Base-by-base conservation (phyloP, 2,329 filamentous ascomycete genomes). In the Botrytis galanthina region DNA sequence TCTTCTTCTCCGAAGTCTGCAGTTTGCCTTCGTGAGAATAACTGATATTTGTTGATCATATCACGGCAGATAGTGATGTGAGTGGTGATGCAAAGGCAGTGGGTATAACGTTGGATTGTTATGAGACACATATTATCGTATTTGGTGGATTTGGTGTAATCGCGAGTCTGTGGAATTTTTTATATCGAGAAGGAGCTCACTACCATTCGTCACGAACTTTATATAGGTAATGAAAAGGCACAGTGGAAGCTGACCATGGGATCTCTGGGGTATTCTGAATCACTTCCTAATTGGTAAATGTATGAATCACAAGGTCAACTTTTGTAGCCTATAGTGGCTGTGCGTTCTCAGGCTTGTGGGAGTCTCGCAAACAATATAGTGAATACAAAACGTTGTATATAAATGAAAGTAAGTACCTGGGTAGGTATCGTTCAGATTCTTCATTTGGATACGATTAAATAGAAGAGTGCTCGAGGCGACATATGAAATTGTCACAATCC, bases 251-350 rank as follows among this genome's bases (percentile, higher is more conserved):
- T n/a, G 39, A 29, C 26, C 12, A 63, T 22, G 26, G 10, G 4
- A 18, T 12, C 7, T 44, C 16, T 29, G 14, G n/a, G 6, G 8
- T n/a, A 32, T 29, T 64, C 20, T 64, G 29, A 46, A 32, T 32
- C n/a, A 20, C 29, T n/a, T 46, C 12, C 39, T 12, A 5, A 48
- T 22, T 48, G 9, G 44, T 48, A 44, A 35, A 32, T 22, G 18
- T 32, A 39, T 64, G 62, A 64, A 64, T 64, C 39, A 64, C n/a
- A 64, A 64, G 39, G n/a, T n/a, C 62, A 64, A 64, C 12, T 18
- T 64, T 64, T 32, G 62, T 46, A 20, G 12, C 9, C 35, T 22
- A 18, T 22, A 22, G 20, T 46, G n/a, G 42, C 35, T 29, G 39
- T 46, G 29, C 39, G n/a, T 64, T 64, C 18, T 32, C 61, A 6